Percentiles rank a stretch among this genome's conserved stretches.
phyloP scores from a whole-genome alignment of 2,329 filamentous ascomycete species.

The Pseudocercospora eumusae region DNA sequence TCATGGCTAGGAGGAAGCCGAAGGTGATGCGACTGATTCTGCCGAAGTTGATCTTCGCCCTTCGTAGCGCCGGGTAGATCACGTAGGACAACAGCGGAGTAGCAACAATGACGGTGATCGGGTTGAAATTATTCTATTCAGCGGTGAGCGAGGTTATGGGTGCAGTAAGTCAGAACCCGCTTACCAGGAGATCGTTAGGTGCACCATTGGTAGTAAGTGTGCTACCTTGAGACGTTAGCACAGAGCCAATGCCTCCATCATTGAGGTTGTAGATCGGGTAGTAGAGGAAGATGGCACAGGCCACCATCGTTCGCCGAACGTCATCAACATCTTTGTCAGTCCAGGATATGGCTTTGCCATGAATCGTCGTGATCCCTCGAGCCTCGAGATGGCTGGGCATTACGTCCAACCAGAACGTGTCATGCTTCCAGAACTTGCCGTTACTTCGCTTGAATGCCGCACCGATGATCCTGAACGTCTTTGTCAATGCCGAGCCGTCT shows the following conservation, averaged over 20 bases:
- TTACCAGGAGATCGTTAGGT: conserved; percentile 48
- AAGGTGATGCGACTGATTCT: conserved; percentile 55
- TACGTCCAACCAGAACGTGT: conserved; percentile 29
- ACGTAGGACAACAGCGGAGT: conserved; percentile 45
- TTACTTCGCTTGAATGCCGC: conserved; percentile 31
- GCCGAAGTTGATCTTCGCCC: conserved; percentile 42
- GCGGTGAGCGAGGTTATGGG: not conserved
- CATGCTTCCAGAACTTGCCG: conserved; percentile 28
- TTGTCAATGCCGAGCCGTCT: conserved; percentile 28
- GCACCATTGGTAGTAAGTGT: conserved; percentile 38
- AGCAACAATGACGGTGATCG: conserved; percentile 47
- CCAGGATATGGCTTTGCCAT: conserved; percentile 49
- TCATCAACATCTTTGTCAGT: conserved; percentile 71
- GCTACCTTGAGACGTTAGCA: conserved; percentile 27
- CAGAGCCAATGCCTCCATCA: conserved; percentile 37
- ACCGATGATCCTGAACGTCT: conserved; percentile 29
- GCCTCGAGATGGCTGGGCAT: conserved; percentile 29
- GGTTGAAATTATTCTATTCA: conserved; percentile 45
- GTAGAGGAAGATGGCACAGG: conserved; percentile 66
- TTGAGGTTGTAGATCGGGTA: conserved; percentile 45
- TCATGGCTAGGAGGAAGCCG: conserved; percentile 54
- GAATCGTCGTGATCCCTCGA: conserved; percentile 25
- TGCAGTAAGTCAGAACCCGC: not conserved
- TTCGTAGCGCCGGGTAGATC: conserved; percentile 48
- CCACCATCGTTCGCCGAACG: conserved; percentile 63